Evolutionary conservation across 345 rosid genomes (phyloP).

Genomic region (Brassica cretica): DNA sequence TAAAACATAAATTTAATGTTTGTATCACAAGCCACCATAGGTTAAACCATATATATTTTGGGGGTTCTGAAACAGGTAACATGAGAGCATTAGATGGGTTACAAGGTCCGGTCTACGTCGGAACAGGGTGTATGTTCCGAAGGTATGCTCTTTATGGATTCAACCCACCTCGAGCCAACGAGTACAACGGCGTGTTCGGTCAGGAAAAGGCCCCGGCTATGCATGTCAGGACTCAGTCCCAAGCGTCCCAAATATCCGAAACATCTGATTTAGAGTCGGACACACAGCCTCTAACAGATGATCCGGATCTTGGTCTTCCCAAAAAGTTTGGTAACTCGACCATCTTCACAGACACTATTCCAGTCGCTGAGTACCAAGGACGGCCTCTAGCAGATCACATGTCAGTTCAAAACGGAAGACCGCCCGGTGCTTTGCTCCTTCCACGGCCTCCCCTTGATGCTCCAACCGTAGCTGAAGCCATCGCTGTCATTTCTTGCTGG

Average conservation of each 20-base stretch:
- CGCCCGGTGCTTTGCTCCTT: constrained; percentile 77
- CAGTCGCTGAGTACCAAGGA: constrained; percentile 84
- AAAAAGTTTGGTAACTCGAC: constrained; percentile 74
- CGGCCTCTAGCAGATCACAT: constrained; percentile 90
- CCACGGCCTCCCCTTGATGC: constrained; percentile 92
- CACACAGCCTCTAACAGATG: constrained; percentile 57
- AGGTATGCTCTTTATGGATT: constrained; percentile 88
- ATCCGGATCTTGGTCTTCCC: constrained; percentile 77
- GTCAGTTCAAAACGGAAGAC: constrained; percentile 84
- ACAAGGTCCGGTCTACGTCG: constrained; percentile 95
- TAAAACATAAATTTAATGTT: not conserved
- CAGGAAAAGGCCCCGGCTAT: constrained; percentile 51
- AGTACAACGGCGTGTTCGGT: constrained; percentile 71
- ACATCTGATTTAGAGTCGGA: constrained; percentile 52
- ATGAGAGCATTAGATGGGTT: constrained; percentile 97
- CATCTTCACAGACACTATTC: constrained; percentile 69
- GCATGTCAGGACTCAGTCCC: constrained; percentile 36
- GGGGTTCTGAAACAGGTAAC: constrained; percentile 47
- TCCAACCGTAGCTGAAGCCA: constrained; percentile 92
- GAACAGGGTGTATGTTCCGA: constrained; percentile 95
- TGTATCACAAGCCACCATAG: constrained; percentile 17
- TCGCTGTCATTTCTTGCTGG: constrained; percentile 97
- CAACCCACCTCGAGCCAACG: constrained; percentile 84
- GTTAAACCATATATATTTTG: not conserved
- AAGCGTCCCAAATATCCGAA: constrained; percentile 36